Evolutionary conservation across 805 yeast species (phyloP).

Genomic region (Saturnispora diversa): DNA sequence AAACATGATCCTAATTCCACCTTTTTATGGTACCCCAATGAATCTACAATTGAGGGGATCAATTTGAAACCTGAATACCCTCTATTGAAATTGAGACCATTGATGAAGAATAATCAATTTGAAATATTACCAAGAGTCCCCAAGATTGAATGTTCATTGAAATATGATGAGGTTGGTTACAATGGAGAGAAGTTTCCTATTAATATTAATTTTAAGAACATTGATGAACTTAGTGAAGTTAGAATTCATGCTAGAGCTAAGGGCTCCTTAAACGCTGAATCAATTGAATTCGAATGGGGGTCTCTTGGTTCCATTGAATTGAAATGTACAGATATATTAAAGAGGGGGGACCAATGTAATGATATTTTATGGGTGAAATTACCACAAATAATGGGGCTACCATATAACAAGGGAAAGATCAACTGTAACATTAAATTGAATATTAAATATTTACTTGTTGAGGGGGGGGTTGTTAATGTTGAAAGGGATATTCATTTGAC

Average conservation of each 20-base stretch:
- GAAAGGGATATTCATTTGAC: constrained; percentile 6
- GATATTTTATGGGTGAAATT: constrained; percentile 14
- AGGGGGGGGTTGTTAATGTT: constrained; percentile 3
- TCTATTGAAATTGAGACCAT: neutral
- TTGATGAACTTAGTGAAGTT: constrained; percentile 22
- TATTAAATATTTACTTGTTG: constrained; percentile 9
- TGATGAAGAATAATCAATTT: constrained; percentile 11
- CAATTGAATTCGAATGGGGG: constrained; percentile 19
- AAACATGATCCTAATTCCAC: too few species aligned
- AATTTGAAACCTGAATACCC: constrained; percentile 1
- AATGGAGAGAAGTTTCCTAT: constrained; percentile 28
- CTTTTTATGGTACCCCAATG: neutral
- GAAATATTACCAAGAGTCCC: constrained; percentile 36
- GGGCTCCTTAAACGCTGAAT: constrained; percentile 7
- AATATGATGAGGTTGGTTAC: constrained; percentile 23
- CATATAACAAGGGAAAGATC: constrained; percentile 5
- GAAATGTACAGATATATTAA: constrained; percentile 13
- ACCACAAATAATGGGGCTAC: constrained; percentile 19
- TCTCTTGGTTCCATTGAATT: constrained; percentile 9
- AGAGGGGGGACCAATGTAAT: constrained; percentile 1
- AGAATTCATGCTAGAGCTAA: neutral
- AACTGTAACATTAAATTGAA: constrained; percentile 19
- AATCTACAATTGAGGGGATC: neutral
- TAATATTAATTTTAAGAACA: constrained; percentile 22
- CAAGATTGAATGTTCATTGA: constrained; percentile 23